phyloP scores from a whole-genome alignment of 768 basidiomycete species.

The Boletus rubroflammeus region DNA sequence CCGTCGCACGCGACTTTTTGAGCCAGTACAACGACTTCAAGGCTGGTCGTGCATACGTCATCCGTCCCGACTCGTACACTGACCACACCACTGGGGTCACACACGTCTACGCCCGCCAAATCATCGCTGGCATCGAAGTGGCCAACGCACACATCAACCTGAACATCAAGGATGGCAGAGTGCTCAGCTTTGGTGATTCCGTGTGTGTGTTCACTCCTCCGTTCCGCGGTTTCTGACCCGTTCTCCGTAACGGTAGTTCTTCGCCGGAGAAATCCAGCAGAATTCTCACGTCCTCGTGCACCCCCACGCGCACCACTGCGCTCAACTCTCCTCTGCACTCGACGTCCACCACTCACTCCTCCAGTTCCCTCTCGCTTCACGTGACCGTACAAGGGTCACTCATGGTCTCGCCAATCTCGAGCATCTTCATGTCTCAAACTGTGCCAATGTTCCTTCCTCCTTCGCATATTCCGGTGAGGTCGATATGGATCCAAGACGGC shows the following conservation, averaged over 20 bases:
- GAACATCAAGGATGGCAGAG: slow-evolving; percentile 79
- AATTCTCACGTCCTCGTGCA: slow-evolving; percentile 34
- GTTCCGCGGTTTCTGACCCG: slow-evolving; percentile 10
- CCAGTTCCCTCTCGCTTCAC: slow-evolving; percentile 15
- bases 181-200: slow-evolving; percentile 86
- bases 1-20: slow-evolving; percentile 64
- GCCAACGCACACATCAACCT: slow-evolving; percentile 90
- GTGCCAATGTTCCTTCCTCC: slow-evolving; percentile 38
- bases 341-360: slow-evolving; percentile 28
- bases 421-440: slow-evolving; percentile 55
- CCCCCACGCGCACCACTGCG: slow-evolving; percentile 55
- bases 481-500: slow-evolving; percentile 41
- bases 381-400: slow-evolving; percentile 10
- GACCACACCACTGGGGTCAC: slow-evolving; percentile 83
- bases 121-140: slow-evolving; percentile 84
- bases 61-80: slow-evolving; percentile 84
- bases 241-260: slow-evolving; percentile 53
- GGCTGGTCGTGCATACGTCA: slow-evolving; percentile 44
- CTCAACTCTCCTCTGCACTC: slow-evolving; percentile 36
- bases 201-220: slow-evolving; percentile 40
- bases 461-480: slow-evolving; percentile 23
- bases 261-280: slow-evolving; percentile 47
- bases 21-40: slow-evolving; percentile 35
- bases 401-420: slow-evolving; percentile 32
- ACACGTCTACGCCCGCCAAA: slow-evolving; percentile 84